These are phyloP conservation scores for Elsinoe necatrix DNA, from an alignment of 2,329 filamentous ascomycete species.

Conservation along the genomic window DNA sequence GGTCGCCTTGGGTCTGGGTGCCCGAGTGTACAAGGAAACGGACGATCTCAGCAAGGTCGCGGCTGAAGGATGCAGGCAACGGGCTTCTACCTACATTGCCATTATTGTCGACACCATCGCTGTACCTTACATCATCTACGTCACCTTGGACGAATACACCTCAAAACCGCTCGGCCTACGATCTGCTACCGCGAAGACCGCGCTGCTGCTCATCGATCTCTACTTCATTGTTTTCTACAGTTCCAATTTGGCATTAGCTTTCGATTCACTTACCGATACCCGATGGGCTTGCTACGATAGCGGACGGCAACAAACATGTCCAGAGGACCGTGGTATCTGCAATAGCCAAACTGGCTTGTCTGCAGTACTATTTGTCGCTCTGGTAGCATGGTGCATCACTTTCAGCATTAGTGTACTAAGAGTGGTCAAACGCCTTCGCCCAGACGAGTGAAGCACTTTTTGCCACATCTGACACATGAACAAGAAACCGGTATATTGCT, in stretches of 20 bases:
- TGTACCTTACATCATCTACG: slow-evolving; percentile 82
- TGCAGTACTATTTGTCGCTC: slow-evolving; percentile 67
- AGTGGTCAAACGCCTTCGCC: slow-evolving; percentile 32
- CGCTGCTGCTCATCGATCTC: slow-evolving; percentile 81
- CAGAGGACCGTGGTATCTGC: slow-evolving; percentile 44
- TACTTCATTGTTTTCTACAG: slow-evolving; percentile 98
- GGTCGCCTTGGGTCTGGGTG: slow-evolving; percentile 69
- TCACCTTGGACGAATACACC: slow-evolving; percentile 94
- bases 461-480: neutral
- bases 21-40: slow-evolving; percentile 55
- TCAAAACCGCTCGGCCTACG: slow-evolving; percentile 86
- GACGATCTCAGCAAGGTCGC: slow-evolving; percentile 28
- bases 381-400: slow-evolving; percentile 83
- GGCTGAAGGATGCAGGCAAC: slow-evolving; percentile 32
- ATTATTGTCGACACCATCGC: slow-evolving; percentile 83
- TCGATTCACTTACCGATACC: slow-evolving; percentile 64
- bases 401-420: slow-evolving; percentile 64
- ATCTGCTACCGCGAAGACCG: slow-evolving; percentile 73
- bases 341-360: slow-evolving; percentile 61
- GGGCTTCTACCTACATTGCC: slow-evolving; percentile 71
- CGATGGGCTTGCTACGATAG: slow-evolving; percentile 42
- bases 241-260: slow-evolving; percentile 82
- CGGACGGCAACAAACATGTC: slow-evolving; percentile 27
- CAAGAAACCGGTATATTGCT: neutral
- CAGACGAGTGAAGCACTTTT: slow-evolving; percentile 17